Evolutionary conservation across 164 flowering plant species (phyloP), one percentile per base, ranked within the genome.

Genomic region (Taxillus chinensis): DNA sequence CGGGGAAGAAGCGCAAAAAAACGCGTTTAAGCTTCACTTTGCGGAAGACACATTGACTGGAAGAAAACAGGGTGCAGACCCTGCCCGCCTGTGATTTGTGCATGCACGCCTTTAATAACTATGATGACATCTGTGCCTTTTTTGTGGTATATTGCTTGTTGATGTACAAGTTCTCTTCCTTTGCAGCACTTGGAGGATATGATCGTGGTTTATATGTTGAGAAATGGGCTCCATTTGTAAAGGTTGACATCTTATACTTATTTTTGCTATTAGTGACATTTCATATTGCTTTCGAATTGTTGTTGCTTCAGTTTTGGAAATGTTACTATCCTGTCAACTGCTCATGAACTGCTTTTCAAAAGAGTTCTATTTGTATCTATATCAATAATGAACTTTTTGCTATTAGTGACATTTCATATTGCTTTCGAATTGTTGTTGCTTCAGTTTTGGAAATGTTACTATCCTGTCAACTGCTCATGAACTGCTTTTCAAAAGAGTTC

Each of bases 141-240:
- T 27, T 27, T 27, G 27, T 27, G 27, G 27, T 27, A 27, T 27
- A 27, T 2, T 38, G 11, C 42, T 1, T 9, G 52, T 49, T 55
- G 27, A 8, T 55, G 38, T 9, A 37, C 7, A 46, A 51, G 4
- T 17, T 57, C 42, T 63, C 41, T 5, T 53, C n/a, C 56, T 65
- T 61, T 77, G 64, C 87, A 93, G 96, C 83, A 52, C 95, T 93
- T 67, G 97, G 99, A 73, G 97, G 97, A 58, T 87, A 75, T 71
- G 71, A 61, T 55, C 86, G 75, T 70, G 99, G 97, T 43, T 73
- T 93, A 59, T 93, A 93, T 75, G 89, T 80, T 61, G 99, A 93
- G 77, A 84, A 87, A 76, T 93, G 97, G 97, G 90, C 92, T 37
- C 90, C 92, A 27, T 93, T 93, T 75, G 79, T 86, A 15, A 89